phyloP scores from a whole-genome alignment of 352 stramenopile genomes.

The Phytophthora meadii region DNA sequence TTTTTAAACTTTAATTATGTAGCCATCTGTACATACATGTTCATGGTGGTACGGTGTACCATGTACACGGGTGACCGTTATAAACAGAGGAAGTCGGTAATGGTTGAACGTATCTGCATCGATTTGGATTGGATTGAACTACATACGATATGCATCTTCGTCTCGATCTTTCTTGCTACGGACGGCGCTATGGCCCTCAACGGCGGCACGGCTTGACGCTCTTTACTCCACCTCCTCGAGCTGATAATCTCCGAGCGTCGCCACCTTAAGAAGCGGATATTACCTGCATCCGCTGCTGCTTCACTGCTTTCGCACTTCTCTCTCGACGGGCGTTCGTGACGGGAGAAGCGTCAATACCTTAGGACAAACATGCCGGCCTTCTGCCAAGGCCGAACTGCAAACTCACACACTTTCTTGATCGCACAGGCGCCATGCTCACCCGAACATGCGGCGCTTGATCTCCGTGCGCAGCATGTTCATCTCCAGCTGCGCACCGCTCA shows the following conservation, averaged over 20 bases:
- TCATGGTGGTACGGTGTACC: too few relatives aligned
- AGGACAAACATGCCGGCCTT: slow-evolving; percentile 31
- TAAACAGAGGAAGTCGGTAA: too few relatives aligned
- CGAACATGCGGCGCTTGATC: slow-evolving; percentile 64
- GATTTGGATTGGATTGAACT: slow-evolving; percentile 17
- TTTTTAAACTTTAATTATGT: too few relatives aligned
- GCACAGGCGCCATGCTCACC: slow-evolving; percentile 13
- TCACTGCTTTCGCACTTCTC: slow-evolving; percentile 20
- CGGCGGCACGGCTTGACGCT: not conserved
- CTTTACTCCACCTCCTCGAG: slow-evolving; percentile 1
- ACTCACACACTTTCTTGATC: slow-evolving; percentile 20
- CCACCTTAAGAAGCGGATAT: slow-evolving; percentile 5
- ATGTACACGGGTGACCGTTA: too few relatives aligned
- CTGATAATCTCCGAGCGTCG: not conserved
- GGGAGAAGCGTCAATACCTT: slow-evolving; percentile 25
- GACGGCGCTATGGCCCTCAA: slow-evolving; percentile 6
- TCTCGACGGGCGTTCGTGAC: slow-evolving; percentile 1
- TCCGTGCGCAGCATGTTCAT: slow-evolving; percentile 75
- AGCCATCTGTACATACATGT: too few relatives aligned
- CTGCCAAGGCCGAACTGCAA: slow-evolving; percentile 25
- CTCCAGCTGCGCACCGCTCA: slow-evolving; percentile 85
- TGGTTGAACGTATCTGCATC: slow-evolving; percentile 22
- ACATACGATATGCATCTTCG: slow-evolving; percentile 13
- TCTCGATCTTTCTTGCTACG: slow-evolving; percentile 14
- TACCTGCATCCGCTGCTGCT: not conserved